phyloP scores from a whole-genome alignment of 2,329 filamentous ascomycete genomes.

The Zymoseptoria pseudotritici region DNA sequence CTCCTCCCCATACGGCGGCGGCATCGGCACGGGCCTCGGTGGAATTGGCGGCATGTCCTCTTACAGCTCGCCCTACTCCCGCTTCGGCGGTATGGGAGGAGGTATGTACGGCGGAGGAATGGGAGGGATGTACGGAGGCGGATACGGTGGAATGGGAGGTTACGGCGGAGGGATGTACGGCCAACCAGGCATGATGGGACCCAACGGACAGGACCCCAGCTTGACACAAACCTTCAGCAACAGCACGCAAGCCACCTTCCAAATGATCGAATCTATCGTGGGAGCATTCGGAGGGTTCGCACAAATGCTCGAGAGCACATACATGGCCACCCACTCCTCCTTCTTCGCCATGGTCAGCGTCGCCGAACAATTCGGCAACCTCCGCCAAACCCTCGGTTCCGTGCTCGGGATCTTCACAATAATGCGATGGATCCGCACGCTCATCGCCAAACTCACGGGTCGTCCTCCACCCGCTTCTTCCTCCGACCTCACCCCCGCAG shows the following conservation, averaged over 20 bases:
- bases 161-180: constrained; percentile 30
- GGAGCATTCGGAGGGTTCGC: constrained; percentile 95
- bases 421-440: constrained; percentile 86
- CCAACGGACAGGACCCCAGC: constrained; percentile 78
- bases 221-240: constrained; percentile 92
- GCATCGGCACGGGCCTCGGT: constrained; percentile 28
- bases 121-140: constrained; percentile 24
- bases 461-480: constrained; percentile 83
- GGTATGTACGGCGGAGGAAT: constrained; percentile 27
- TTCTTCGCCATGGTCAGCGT: constrained; percentile 99
- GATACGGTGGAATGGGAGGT: constrained; percentile 25
- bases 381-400: constrained; percentile 87
- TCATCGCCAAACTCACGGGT: constrained; percentile 87
- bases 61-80: constrained; percentile 39
- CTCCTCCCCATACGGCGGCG: constrained; percentile 50
- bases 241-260: constrained; percentile 92
- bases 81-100: constrained; percentile 35
- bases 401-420: constrained; percentile 92
- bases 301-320: constrained; percentile 98
- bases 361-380: constrained; percentile 89
- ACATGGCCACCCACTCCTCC: constrained; percentile 97
- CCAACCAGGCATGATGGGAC: constrained; percentile 45
- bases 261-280: constrained; percentile 96
- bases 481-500: constrained; percentile 76
- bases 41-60: constrained; percentile 30